Evolutionary conservation across 345 rosid genomes (phyloP).

Genomic region (Murraya koenigii): DNA sequence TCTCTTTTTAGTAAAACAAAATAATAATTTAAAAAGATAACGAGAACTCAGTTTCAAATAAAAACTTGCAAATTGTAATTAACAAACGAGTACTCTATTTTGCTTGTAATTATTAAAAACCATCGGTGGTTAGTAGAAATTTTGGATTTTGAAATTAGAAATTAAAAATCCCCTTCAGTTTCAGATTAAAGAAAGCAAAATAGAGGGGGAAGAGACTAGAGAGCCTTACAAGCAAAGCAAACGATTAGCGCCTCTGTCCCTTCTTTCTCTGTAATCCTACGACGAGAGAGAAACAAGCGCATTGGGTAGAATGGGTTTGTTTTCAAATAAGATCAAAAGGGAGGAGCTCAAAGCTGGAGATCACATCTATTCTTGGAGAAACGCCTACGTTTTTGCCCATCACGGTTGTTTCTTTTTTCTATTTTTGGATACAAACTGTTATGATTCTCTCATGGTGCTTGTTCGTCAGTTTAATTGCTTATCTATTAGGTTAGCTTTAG

Average conservation of each 20-base stretch:
- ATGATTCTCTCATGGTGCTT: not conserved
- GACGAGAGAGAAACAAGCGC: not conserved
- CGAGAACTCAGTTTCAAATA: no score
- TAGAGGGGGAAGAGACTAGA: not conserved
- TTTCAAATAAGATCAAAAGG: conserved; percentile 52
- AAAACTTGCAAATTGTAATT: no score
- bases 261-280: not conserved
- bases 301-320: conserved; percentile 44
- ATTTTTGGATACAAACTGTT: not conserved
- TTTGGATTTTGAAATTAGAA: no score
- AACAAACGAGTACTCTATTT: no score
- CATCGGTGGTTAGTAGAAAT: no score
- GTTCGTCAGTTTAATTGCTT: not conserved
- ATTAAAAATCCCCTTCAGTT: not conserved
- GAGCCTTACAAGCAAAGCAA: not conserved
- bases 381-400: conserved; percentile 64
- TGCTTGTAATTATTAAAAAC: no score
- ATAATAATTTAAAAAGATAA: no score
- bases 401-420: conserved; percentile 46
- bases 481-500: no score
- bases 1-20: no score
- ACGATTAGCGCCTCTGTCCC: no score
- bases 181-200: not conserved
- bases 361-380: conserved; percentile 86
- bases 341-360: conserved; percentile 64